These are phyloP conservation scores for Fusarium lyarnte DNA, from an alignment of 2,329 filamentous ascomycete species.

Conservation along the genomic window DNA sequence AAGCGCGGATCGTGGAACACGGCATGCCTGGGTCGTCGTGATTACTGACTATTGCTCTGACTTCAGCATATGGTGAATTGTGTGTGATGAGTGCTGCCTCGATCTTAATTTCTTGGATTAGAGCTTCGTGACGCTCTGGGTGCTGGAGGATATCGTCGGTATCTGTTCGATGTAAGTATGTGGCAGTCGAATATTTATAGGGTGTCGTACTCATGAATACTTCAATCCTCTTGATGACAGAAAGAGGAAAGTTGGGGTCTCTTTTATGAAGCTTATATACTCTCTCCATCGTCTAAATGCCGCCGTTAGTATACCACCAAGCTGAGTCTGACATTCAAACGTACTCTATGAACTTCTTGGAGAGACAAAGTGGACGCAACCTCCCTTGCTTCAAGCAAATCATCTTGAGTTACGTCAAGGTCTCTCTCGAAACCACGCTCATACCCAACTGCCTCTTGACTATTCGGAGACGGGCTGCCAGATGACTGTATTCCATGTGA, in stretches of 20 bases:
- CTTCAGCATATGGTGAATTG: slow-evolving; percentile 65
- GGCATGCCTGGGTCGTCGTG: slow-evolving; percentile 60
- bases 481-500: neutral
- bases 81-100: slow-evolving; percentile 62
- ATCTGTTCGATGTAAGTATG: slow-evolving; percentile 19
- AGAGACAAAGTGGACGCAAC: slow-evolving; percentile 48
- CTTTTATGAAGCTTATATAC: slow-evolving; percentile 48
- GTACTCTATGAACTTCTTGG: slow-evolving; percentile 47
- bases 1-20: slow-evolving; percentile 64
- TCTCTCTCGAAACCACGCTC: slow-evolving; percentile 17
- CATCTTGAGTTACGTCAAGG: slow-evolving; percentile 54
- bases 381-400: slow-evolving; percentile 56
- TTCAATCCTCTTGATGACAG: slow-evolving; percentile 49
- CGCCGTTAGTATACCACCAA: neutral
- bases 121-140: slow-evolving; percentile 50
- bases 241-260: slow-evolving; percentile 52
- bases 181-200: neutral
- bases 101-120: slow-evolving; percentile 62
- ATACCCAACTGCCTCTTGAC: neutral
- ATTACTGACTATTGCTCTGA: slow-evolving; percentile 64
- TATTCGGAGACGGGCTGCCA: neutral
- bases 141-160: slow-evolving; percentile 47
- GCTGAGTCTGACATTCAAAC: neutral
- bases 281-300: slow-evolving; percentile 46
- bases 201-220: slow-evolving; percentile 47